phyloP scores from a whole-genome alignment of 1,139 yeast species.

The Geotrichum australiense region DNA sequence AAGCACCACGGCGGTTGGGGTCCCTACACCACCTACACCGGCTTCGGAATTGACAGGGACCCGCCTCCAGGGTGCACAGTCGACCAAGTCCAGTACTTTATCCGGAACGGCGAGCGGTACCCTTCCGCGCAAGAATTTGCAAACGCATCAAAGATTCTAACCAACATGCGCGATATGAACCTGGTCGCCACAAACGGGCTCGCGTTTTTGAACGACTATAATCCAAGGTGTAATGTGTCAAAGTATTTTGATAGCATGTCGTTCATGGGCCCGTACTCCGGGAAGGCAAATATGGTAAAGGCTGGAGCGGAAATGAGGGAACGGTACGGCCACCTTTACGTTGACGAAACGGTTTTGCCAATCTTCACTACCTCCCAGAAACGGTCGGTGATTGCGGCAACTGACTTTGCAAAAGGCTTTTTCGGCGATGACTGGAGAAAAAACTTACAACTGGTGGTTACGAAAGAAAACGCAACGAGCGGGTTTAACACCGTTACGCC shows the following conservation, averaged over 20 bases:
- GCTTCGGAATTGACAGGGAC: conserved; percentile 39
- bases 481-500: conserved; percentile 42
- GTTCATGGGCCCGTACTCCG: conserved; percentile 38
- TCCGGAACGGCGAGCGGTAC: conserved; percentile 69
- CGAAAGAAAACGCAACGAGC: conserved; percentile 33
- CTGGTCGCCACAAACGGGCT: too few species aligned
- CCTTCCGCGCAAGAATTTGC: too few species aligned
- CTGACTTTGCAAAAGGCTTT: conserved; percentile 39
- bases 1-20: conserved; percentile 41
- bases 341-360: conserved; percentile 30
- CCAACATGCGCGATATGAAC: too few species aligned
- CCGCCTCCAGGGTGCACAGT: conserved; percentile 48
- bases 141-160: too few species aligned
- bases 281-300: conserved; percentile 28
- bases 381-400: conserved; percentile 37
- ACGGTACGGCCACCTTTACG: conserved; percentile 36
- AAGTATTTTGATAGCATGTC: too few species aligned
- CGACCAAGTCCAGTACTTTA: conserved; percentile 53
- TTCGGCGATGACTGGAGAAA: conserved; percentile 30
- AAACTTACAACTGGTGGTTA: conserved; percentile 33
- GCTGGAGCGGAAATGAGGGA: conserved; percentile 34
- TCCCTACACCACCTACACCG: conserved; percentile 39
- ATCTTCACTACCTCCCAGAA: conserved; percentile 36
- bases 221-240: too few species aligned
- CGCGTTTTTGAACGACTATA: too few species aligned